Evolutionary conservation across 1,139 yeast genomes (phyloP), one percentile per base, ranked within the genome.

Genomic region (Debaryomycetaceae sp.): DNA sequence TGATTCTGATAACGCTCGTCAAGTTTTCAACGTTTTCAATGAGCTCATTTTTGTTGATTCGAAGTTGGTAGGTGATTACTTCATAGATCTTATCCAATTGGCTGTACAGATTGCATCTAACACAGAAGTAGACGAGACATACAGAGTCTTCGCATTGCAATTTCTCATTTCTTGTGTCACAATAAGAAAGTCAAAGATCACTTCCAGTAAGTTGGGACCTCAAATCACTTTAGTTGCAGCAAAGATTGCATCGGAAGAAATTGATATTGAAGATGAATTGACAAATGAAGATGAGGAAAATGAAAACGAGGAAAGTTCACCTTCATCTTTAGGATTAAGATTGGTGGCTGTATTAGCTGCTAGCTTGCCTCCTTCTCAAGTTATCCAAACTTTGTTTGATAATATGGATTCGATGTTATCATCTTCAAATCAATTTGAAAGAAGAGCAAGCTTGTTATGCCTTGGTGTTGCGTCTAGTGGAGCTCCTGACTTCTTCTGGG

Each of bases 341-440:
- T 73, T 92, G 49, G 65, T 92, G 41, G 87, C 91, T 41, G 78
- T 80, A 56, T 79, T 92, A 52, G 78, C 98, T 18, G 75, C 83
- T 35, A 88, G 84, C 56, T 73, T 94, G 54, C 96, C 98, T 40
- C 96, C 98, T 40, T 78, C 89, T 36, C 98, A 92, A 64, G 95
- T 87, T 44, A 81, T 89, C 50, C 77, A 74, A 46, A 92, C 96
- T 41, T 75, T 92, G 46, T 74, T 91, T 48, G 87, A 82, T 48
- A 76, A 78, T 48, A 67, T 88, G 50, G 82, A 83, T 38, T 58
- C 75, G 38, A 71, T 85, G 73, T 72, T 87, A 50, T 37, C 61
- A 33, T 83, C 95, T 15, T 49, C 79, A 17, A 80, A 86, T 59
- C 76, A 78, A 45, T 84, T 80, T 49, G 89, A 86, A 66, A 83